Evolutionary conservation across 2,329 filamentous ascomycete species (phyloP).

Genomic region (Xylariaceae sp.): DNA sequence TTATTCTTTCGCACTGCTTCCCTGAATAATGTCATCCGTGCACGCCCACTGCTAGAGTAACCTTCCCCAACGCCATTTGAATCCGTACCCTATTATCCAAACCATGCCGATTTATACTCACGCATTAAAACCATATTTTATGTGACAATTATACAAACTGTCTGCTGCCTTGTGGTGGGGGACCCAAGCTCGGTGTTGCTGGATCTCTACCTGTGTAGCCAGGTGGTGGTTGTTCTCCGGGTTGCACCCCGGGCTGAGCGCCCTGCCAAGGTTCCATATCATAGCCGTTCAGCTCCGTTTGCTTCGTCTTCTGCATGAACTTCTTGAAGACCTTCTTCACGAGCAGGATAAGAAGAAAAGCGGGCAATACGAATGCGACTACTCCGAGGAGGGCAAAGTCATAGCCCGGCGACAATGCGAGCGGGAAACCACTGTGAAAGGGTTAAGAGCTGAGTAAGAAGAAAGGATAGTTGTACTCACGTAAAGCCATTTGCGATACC

Average conservation of each 20-base stretch:
- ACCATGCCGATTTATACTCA: not conserved
- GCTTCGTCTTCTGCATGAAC: conserved; percentile 39
- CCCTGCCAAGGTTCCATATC: conserved; percentile 38
- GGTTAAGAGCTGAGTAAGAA: not conserved
- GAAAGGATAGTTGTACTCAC: conserved; percentile 46
- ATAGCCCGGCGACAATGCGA: conserved; percentile 58
- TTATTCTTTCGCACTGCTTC: not conserved
- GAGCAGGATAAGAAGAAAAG: conserved; percentile 47
- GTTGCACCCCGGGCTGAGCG: not conserved
- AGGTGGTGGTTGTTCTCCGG: not conserved
- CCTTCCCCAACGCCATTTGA: conserved; percentile 1
- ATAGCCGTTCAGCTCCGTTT: conserved; percentile 35
- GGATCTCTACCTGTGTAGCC: conserved; percentile 8
- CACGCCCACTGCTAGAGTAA: not conserved
- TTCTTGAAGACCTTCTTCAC: conserved; percentile 45
- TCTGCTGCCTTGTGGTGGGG: conserved; percentile 18
- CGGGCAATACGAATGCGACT: conserved; percentile 52
- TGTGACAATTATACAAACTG: conserved; percentile 14
- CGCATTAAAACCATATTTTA: not conserved
- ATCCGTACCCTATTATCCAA: not conserved
- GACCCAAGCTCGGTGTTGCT: conserved; percentile 17
- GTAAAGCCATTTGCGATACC: conserved; percentile 64
- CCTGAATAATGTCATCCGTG: not conserved
- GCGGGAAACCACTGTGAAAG: conserved; percentile 58
- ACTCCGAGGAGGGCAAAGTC: conserved; percentile 57